Evolutionary conservation across 768 basidiomycete genomes (phyloP), one percentile per base, ranked within the genome.

Genomic region (Lentinula lateritia): DNA sequence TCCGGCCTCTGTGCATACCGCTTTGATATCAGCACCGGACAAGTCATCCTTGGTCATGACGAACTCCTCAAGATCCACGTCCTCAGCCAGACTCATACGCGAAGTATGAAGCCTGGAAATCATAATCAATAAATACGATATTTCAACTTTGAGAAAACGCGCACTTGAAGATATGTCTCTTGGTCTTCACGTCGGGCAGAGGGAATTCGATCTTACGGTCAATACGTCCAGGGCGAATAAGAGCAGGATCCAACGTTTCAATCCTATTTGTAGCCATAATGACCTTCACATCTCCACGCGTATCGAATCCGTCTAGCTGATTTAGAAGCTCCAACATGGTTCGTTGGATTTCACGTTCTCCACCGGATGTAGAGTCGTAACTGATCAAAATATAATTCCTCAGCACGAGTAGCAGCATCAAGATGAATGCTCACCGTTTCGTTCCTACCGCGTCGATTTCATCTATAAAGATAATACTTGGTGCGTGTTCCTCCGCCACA

Each of bases 241-340:
- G 87, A 16, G 97, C 97, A 59, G 97, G 97, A 74, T 99, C 97
- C 34, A 99, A 84, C 3, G 93, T 88, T 72, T 98, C 96, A 68
- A 99, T 99, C 76, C 84, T 88, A 78, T 99, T 99, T 5, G 97
- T 99, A 12, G 97, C 97, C 97, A 98, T 98, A 73, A 99, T 98
- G 66, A 99, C 96, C 76, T 98, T 99, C 62, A 99, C 95, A 71
- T 98, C 97, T n/a, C 96, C 96, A 60, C 95, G 88, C 5, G 95
- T 95, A 71, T 99, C 97, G 74, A 99, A 98, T n/a, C 97, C 97
- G 68, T 99, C 97, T 43, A 99, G 82, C 75, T 99, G 97, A 72
- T 99, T 99, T 56, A 99, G 84, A 53, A 99, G 82, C 73, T 99
- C 97, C 76, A 98, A 81, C 97, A 99, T 98, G 15, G 97, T 99